Evolutionary conservation across 257 asterid genomes (phyloP).

Genomic region (Solanum virginianum): DNA sequence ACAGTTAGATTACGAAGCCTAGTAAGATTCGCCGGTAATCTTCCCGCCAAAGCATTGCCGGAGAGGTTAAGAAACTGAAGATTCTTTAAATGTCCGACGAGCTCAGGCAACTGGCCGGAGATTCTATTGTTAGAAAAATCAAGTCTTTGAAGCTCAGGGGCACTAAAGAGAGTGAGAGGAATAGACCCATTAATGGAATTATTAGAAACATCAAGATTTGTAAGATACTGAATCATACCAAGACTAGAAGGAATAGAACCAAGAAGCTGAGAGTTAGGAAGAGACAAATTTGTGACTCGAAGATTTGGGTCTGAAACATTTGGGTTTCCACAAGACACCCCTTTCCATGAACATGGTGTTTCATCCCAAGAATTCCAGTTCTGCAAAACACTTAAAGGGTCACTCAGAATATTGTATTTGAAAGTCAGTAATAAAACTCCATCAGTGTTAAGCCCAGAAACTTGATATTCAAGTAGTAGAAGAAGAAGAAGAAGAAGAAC

Average conservation of each 20-base stretch:
- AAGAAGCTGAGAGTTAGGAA: conserved; percentile 49
- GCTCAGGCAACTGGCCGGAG: conserved; percentile 60
- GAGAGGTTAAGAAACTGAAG: conserved; percentile 64
- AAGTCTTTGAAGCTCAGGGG: conserved; percentile 42
- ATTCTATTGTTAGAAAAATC: conserved; percentile 69
- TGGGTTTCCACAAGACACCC: conserved; percentile 54
- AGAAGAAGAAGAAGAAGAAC: conserved; percentile 17
- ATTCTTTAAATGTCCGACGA: conserved; percentile 22
- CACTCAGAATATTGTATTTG: conserved; percentile 40
- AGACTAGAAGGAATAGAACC: conserved; percentile 59
- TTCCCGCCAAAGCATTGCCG: conserved; percentile 65
- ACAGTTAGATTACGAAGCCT: conserved; percentile 31
- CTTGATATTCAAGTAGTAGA: conserved; percentile 17
- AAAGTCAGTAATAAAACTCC: conserved; percentile 64
- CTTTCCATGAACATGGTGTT: conserved; percentile 85
- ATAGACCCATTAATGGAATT: conserved; percentile 79
- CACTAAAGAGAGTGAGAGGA: conserved; percentile 49
- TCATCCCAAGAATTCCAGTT: conserved; percentile 41
- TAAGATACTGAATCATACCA: conserved; percentile 52
- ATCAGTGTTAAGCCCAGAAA: conserved; percentile 51
- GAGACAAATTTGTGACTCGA: conserved; percentile 53
- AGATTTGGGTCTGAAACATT: conserved; percentile 30
- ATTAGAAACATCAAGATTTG: conserved; percentile 49
- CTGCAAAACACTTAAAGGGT: conserved; percentile 44
- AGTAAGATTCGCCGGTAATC: conserved; percentile 37